Base-by-base conservation (phyloP, 345 rosid species). In the Sisymbrium irio region DNA sequence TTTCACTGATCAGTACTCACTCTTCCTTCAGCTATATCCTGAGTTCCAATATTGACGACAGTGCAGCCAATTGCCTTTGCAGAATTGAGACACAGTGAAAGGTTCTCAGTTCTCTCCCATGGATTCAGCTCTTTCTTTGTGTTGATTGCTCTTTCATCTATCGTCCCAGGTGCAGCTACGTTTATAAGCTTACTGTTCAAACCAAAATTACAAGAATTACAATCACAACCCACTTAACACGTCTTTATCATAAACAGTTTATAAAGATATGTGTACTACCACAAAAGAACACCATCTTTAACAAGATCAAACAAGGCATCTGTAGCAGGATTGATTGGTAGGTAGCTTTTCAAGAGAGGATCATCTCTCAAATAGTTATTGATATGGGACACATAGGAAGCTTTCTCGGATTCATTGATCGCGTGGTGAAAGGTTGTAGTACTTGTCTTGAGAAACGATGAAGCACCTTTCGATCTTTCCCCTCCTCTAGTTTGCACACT, bases 1-100 rank as follows among this genome's bases (percentile, higher is more conserved):
- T 6, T 45, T 46, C 11, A 46, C 10, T 62, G 20, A 50, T 32
- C 18, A 74, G 18, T 65, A 80, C 97, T 85, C 80, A 93, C 97
- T 80, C 86, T 88, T 57, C 85, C 98, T 87, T 87, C 89, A 65
- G 78, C 84, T 73, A 93, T 84, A 77, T 93, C 97, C 20, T 93
- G 87, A 10, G 96, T 75, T 40, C 98, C 98, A 50, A 93, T 93
- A 67, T 93, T 93, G 57, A 90, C 97, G 40, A 93, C 88, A 0
- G 92, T 93, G 78, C 97, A 93, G 32, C 97, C 97, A 64, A 93
- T 93, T 45, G 98, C 98, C 78, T 90, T 93, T n/a, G 97, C 96
- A 71, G 98, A 93, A 67, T 93, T 93, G 59, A 93, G 97, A 73
- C 90, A 85, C 33, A 93, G 97, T 42, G 96, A 88, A 67, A 90